phyloP scores from a whole-genome alignment of 1,284 basidiomycete species.

The Apiotrichum gracile region DNA sequence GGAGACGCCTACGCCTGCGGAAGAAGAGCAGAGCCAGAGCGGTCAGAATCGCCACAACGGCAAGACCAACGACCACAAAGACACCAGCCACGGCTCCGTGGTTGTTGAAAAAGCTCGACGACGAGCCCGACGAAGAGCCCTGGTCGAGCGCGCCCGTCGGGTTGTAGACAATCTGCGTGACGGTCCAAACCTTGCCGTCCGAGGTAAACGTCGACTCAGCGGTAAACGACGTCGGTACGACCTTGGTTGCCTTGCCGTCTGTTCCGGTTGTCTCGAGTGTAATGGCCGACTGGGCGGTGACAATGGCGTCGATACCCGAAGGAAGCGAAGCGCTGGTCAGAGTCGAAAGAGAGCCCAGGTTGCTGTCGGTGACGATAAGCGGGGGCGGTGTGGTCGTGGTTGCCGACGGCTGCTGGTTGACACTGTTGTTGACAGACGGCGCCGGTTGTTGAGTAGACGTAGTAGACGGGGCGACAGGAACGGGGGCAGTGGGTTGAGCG shows the following conservation, averaged over 20 bases:
- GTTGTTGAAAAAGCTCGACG: conserved; percentile 43
- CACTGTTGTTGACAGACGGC: neutral
- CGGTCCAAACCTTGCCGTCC: conserved; percentile 40
- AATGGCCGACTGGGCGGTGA: too few species aligned
- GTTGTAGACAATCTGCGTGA: conserved; percentile 42
- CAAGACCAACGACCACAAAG: conserved; percentile 49
- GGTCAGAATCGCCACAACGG: conserved; percentile 42
- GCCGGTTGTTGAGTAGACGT: neutral
- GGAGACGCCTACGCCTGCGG: conserved; percentile 42
- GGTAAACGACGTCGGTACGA: neutral
- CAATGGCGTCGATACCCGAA: too few species aligned
- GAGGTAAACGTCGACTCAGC: neutral
- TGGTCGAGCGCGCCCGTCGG: conserved; percentile 41
- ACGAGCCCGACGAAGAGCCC: conserved; percentile 25
- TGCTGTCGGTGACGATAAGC: too few species aligned
- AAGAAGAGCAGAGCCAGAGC: conserved; percentile 45
- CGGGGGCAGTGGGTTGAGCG: neutral
- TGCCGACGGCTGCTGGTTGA: too few species aligned
- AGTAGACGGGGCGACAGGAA: too few species aligned
- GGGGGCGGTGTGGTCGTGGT: too few species aligned
- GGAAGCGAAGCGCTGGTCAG: too few species aligned
- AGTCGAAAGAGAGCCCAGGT: too few species aligned
- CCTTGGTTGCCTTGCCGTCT: neutral
- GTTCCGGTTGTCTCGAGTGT: neutral
- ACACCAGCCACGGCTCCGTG: conserved; percentile 48